Evolutionary conservation across 1,139 yeast species (phyloP).

Genomic region (Arxiozyma slooffiae): DNA sequence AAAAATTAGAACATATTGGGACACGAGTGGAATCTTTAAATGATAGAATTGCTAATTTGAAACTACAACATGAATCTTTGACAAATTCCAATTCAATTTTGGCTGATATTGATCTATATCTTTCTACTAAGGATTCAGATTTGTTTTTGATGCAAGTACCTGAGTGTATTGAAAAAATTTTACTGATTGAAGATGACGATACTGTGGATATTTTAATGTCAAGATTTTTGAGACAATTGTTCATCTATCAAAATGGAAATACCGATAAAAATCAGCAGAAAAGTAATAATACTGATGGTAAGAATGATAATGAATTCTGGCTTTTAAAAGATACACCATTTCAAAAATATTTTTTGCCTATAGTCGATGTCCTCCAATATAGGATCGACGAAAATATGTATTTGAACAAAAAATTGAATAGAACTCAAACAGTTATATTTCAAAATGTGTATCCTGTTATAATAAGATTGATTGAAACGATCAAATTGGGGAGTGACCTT

Average conservation of each 20-base stretch:
- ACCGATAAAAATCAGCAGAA: background rate
- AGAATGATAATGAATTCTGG: background rate
- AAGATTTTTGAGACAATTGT: background rate
- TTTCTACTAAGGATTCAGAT: background rate
- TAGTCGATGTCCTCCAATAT: constrained; percentile 14
- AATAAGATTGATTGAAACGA: background rate
- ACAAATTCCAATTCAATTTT: background rate
- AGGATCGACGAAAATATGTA: constrained; percentile 11
- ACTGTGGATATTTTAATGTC: constrained; percentile 6
- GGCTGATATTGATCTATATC: background rate
- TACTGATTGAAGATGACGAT: constrained; percentile 6
- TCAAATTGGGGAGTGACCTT: background rate
- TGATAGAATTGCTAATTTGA: background rate
- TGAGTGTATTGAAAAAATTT: constrained; percentile 1
- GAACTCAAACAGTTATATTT: constrained; percentile 21
- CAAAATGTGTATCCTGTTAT: constrained; percentile 8
- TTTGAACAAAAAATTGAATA: constrained; percentile 12
- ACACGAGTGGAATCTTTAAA: background rate
- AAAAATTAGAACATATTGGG: background rate
- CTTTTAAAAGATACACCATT: constrained; percentile 15
- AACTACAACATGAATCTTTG: background rate
- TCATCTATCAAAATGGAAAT: background rate
- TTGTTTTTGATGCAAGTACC: background rate
- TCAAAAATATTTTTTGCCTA: background rate
- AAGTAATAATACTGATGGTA: background rate